phyloP scores from a whole-genome alignment of 2,329 filamentous ascomycete species.

The Cladophialophora yegresii region DNA sequence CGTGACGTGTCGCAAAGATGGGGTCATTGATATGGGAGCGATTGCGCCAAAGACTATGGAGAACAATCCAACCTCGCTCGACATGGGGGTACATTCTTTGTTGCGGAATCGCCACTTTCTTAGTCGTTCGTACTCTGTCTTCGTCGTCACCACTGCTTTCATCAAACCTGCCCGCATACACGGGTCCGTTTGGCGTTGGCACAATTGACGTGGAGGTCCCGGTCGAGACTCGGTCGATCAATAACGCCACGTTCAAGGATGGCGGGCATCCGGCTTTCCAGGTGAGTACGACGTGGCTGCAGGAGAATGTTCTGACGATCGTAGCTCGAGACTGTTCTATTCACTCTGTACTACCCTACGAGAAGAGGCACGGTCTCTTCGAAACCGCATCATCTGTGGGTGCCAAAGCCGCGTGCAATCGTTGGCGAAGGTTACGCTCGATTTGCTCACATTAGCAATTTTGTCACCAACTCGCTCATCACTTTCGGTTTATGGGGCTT shows the following conservation, averaged over 20 bases:
- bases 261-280: conserved; percentile 31
- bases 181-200: conserved; percentile 34
- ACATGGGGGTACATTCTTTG: conserved; percentile 35
- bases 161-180: conserved; percentile 34
- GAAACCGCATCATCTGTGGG: conserved; percentile 35
- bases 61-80: conserved; percentile 18
- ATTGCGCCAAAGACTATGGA: conserved; percentile 10
- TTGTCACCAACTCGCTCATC: conserved; percentile 32
- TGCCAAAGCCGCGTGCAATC: conserved; percentile 33
- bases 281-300: conserved; percentile 15
- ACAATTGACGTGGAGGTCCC: conserved; percentile 36
- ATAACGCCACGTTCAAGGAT: conserved; percentile 31
- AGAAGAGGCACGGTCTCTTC: conserved; percentile 21
- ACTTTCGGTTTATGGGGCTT: conserved; percentile 32
- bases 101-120: conserved; percentile 25
- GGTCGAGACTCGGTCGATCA: conserved; percentile 28
- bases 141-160: conserved; percentile 32
- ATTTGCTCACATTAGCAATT: conserved; percentile 36
- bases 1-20: conserved; percentile 7
- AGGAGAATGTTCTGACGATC: neutral
- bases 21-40: conserved; percentile 26
- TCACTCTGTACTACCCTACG: conserved; percentile 37
- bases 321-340: conserved; percentile 36
- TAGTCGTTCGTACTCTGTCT: conserved; percentile 29
- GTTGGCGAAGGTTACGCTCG: conserved; percentile 34